Evolutionary conservation across 2,329 filamentous ascomycete genomes (phyloP).

Genomic region (Alternaria sp.): DNA sequence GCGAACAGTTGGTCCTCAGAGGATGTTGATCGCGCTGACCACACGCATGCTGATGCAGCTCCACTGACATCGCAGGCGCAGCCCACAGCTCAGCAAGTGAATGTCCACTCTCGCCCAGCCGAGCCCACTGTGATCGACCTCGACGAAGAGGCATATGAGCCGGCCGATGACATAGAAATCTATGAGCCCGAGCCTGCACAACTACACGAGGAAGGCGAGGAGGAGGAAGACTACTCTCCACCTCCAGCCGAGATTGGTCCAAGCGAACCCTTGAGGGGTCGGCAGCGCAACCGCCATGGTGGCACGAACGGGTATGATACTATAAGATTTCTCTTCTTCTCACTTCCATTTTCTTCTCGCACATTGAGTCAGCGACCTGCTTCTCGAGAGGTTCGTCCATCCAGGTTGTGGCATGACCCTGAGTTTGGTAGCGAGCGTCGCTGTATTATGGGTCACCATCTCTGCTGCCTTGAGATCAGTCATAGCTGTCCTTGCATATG

Average conservation of each 20-base stretch:
- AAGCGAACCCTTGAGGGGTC: slow-evolving; percentile 33
- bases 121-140: slow-evolving; percentile 43
- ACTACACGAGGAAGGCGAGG: slow-evolving; percentile 39
- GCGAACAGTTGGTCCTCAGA: slow-evolving; percentile 75
- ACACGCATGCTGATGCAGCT: slow-evolving; percentile 38
- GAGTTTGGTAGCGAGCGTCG: background rate
- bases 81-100: slow-evolving; percentile 26
- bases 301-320: slow-evolving; percentile 42
- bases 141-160: slow-evolving; percentile 48
- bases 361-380: background rate
- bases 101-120: slow-evolving; percentile 18
- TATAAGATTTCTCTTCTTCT: slow-evolving; percentile 12
- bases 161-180: slow-evolving; percentile 49
- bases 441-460: background rate
- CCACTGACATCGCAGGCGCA: slow-evolving; percentile 38
- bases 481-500: background rate
- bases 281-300: slow-evolving; percentile 32
- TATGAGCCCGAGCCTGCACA: slow-evolving; percentile 43
- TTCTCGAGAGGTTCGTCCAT: background rate
- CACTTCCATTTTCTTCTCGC: slow-evolving; percentile 27
- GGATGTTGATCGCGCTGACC: slow-evolving; percentile 43
- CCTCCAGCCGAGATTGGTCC: slow-evolving; percentile 51
- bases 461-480: background rate
- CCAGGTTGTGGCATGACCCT: background rate
- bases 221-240: slow-evolving; percentile 54